Evolutionary conservation across 352 stramenopile species (phyloP), one percentile per base, ranked within the genome.

Genomic region (Aphanomyces cochlioides): DNA sequence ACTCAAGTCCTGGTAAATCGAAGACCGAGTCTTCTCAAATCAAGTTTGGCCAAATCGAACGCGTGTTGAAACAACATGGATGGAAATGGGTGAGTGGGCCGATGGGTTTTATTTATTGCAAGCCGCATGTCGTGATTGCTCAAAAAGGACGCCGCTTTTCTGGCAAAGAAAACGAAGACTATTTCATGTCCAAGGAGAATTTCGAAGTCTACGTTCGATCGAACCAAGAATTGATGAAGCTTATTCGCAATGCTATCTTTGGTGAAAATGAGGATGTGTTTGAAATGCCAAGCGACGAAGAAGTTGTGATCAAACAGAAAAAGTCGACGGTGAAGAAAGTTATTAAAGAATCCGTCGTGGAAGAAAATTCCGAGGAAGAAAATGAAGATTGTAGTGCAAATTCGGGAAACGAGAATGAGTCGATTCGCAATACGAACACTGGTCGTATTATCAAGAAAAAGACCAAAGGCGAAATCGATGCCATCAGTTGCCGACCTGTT

Each of bases 11-110:
- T 4, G 37, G 15, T 13, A 34, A 36, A 12, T 13, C 38, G 12
- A 53, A 67, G 7, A 56, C 37, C 2, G 3, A 5, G 19, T 63
- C 19, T 28, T 38, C 19, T 5, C 15, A 19, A n/a, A 13, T 37
- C 41, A 59, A 56, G 19, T 70, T 70, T 47, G 64, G 64, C 5
- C 47, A 47, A 19, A 56, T 70, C 12, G 53, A 70, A 19, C 37
- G 48, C n/a, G 48, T 70, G 37, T 37, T 70, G 12, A 40, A 53
- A 13, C 2, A 1, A 1, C 5, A n/a, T 0, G 54, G 54, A n/a
- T 70, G 47, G 19, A 60, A 63, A 17, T 56, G 53, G 36, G 28
- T 63, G 4, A n/a, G 8, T 15, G 64, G 64, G n/a, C 47, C 28
- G 4, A 17, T 70, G 4, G 64, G 47, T 3, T 70, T 56, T 15